These are phyloP conservation scores for Verticillium dahliae DNA, from an alignment of 2,329 filamentous ascomycete species.

Conservation along the genomic window DNA sequence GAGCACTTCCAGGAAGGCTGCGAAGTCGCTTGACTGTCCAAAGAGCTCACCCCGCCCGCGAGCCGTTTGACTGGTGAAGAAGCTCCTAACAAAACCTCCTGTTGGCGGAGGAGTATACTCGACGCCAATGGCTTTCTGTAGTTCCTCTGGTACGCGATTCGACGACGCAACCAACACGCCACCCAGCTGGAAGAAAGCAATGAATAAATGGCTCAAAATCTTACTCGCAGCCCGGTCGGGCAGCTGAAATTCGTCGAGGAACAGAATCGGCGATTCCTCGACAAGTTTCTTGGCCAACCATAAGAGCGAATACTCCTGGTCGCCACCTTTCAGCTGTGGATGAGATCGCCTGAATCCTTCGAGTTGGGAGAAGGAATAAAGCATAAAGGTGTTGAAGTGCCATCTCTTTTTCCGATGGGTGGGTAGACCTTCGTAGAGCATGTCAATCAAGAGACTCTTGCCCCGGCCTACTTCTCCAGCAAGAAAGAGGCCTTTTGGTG, in stretches of 20 bases:
- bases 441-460: slow-evolving; percentile 78
- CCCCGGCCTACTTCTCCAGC: slow-evolving; percentile 79
- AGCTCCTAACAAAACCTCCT: slow-evolving; percentile 42
- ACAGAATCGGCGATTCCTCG: slow-evolving; percentile 67
- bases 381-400: slow-evolving; percentile 86
- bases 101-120: slow-evolving; percentile 55
- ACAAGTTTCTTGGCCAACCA: slow-evolving; percentile 72
- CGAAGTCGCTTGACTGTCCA: slow-evolving; percentile 64
- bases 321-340: slow-evolving; percentile 12
- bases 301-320: slow-evolving; percentile 59
- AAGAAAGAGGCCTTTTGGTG: slow-evolving; percentile 67
- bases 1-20: slow-evolving; percentile 67
- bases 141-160: slow-evolving; percentile 77
- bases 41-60: slow-evolving; percentile 41
- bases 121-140: slow-evolving; percentile 67
- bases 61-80: slow-evolving; percentile 22
- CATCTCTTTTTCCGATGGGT: slow-evolving; percentile 66
- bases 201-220: slow-evolving; percentile 72
- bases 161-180: slow-evolving; percentile 75
- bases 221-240: slow-evolving; percentile 73
- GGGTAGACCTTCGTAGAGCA: slow-evolving; percentile 72
- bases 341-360: slow-evolving; percentile 52
- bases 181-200: slow-evolving; percentile 74
- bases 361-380: slow-evolving; percentile 66
- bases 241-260: slow-evolving; percentile 78